Evolutionary conservation across 768 basidiomycete species (phyloP).

Genomic region (Tephrocybe sp.): DNA sequence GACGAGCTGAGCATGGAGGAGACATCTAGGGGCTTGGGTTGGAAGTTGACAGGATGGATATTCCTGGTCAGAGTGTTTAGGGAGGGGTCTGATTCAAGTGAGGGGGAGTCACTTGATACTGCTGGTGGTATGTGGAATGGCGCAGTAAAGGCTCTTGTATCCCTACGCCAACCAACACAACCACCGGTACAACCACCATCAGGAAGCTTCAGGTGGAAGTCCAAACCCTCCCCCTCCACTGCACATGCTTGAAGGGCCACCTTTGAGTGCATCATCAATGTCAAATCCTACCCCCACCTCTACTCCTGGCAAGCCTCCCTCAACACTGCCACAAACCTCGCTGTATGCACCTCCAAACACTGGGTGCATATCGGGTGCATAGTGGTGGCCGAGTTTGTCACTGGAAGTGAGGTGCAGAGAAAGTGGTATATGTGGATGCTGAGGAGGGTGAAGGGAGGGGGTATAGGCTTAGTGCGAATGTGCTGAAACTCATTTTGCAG

Average conservation of each 20-base stretch:
- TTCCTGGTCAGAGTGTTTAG: slow-evolving; percentile 5
- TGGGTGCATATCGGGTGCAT: slow-evolving; percentile 89
- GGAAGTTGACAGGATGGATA: slow-evolving; percentile 14
- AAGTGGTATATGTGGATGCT: slow-evolving; percentile 96
- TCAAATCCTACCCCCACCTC: slow-evolving; percentile 92
- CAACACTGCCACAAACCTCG: slow-evolving; percentile 96
- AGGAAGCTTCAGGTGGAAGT: slow-evolving; percentile 17
- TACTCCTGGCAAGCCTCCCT: slow-evolving; percentile 86
- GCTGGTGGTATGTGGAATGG: not conserved
- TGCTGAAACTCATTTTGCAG: slow-evolving; percentile 97
- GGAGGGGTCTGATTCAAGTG: slow-evolving; percentile 31
- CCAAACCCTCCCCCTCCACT: slow-evolving; percentile 10
- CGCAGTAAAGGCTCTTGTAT: not conserved
- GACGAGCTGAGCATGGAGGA: slow-evolving; percentile 82
- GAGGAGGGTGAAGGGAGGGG: slow-evolving; percentile 79
- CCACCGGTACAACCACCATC: not conserved
- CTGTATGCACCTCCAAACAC: slow-evolving; percentile 91
- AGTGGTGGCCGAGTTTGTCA: slow-evolving; percentile 93
- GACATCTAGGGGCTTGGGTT: slow-evolving; percentile 30
- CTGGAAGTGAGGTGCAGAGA: slow-evolving; percentile 90
- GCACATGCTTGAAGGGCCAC: too few species aligned
- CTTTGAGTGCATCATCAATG: slow-evolving; percentile 89
- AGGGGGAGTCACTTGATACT: slow-evolving; percentile 33
- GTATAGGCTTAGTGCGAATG: slow-evolving; percentile 93
- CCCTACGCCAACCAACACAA: not conserved